Conservation (phyloP, 768 basidiomycete species). For the Exsudoporus frostii region DNA sequence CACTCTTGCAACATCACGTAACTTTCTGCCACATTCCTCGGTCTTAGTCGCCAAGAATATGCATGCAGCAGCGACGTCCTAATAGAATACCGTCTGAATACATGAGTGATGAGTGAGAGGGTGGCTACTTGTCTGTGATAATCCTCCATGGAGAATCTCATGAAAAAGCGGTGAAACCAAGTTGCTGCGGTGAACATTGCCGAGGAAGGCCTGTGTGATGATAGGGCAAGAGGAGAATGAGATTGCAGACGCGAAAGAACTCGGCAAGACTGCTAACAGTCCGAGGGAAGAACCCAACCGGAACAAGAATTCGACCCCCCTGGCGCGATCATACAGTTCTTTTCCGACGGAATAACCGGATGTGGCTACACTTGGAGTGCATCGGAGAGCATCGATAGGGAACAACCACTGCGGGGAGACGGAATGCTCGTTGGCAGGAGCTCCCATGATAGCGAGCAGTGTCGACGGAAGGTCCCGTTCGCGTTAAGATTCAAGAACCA, state of each 20-base stretch:
- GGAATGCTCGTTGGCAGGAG: slow-evolving; percentile 22
- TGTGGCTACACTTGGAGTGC: slow-evolving; percentile 54
- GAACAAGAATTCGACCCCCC: slow-evolving; percentile 84
- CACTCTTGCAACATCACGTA: slow-evolving; percentile 79
- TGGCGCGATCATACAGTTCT: slow-evolving; percentile 74
- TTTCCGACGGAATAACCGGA: slow-evolving; percentile 50
- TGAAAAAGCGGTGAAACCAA: slow-evolving; percentile 90
- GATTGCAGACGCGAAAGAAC: slow-evolving; percentile 6
- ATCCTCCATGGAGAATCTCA: slow-evolving; percentile 81
- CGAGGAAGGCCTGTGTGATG: slow-evolving; percentile 59
- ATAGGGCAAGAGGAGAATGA: slow-evolving; percentile 11
- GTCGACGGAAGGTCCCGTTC: background rate
- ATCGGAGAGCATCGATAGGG: slow-evolving; percentile 51
- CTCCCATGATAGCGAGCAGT: slow-evolving; percentile 18
- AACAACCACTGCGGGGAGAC: slow-evolving; percentile 69
- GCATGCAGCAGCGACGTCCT: slow-evolving; percentile 85
- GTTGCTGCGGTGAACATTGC: slow-evolving; percentile 85
- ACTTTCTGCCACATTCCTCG: slow-evolving; percentile 83
- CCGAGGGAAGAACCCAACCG: slow-evolving; percentile 74
- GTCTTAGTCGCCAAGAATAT: slow-evolving; percentile 91
- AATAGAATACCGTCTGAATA: slow-evolving; percentile 7
- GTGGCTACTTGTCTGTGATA: slow-evolving; percentile 64
- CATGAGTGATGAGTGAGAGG: slow-evolving; percentile 2
- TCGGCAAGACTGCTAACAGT: slow-evolving; percentile 51
- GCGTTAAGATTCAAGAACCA: slow-evolving; percentile 5